Evolutionary conservation across 306 rosid genomes (phyloP).

Genomic region (Nissolia schottii): DNA sequence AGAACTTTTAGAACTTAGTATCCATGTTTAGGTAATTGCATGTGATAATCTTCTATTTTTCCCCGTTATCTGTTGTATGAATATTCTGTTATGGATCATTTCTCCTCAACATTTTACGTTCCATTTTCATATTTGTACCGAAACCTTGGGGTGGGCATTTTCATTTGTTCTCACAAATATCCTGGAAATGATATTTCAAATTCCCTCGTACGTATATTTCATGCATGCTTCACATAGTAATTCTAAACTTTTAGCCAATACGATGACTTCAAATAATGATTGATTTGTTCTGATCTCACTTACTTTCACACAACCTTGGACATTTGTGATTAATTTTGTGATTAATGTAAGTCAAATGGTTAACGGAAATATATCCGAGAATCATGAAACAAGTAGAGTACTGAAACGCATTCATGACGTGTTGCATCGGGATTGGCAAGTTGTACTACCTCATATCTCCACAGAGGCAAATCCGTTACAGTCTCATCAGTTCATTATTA

Average conservation of each 20-base stretch:
- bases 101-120: neutral
- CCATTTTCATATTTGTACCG: neutral
- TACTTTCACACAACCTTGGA: neutral
- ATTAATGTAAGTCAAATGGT: neutral
- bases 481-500: neutral
- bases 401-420: neutral
- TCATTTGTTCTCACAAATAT: neutral
- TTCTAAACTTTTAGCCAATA: neutral
- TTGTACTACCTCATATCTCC: neutral
- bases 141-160: neutral
- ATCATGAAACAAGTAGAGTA: neutral
- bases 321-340: neutral
- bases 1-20: neutral
- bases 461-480: neutral
- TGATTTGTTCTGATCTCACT: neutral
- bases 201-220: neutral
- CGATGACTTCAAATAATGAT: slow-evolving; percentile 1
- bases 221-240: neutral
- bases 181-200: neutral
- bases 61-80: neutral
- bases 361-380: neutral
- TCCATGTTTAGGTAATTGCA: neutral
- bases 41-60: neutral
- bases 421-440: neutral
- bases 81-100: neutral